Evolutionary conservation across 345 rosid genomes (phyloP), one percentile per base, ranked within the genome.

Genomic region (Tarenaya hassleriana): DNA sequence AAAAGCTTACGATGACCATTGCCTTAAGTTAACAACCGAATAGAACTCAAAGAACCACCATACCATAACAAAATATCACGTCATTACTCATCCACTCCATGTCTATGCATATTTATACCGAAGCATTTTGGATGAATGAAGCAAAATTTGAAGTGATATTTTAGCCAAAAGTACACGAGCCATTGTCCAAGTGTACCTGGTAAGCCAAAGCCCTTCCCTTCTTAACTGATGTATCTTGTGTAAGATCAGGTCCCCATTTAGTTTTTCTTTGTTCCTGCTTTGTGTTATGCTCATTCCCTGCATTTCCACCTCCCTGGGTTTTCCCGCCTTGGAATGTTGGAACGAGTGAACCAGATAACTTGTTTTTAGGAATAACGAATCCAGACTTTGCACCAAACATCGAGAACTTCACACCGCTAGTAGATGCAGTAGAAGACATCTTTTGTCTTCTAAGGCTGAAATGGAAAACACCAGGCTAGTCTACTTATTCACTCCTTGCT

Each of bases 351-450:
- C 98, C 97, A 0, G 94, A 83, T 31, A 88, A 68, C 41, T 88
- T 92, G 64, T 88, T 92, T 61, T 85, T 92, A 10, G 98, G 97
- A 50, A 92, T 92, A 45, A 92, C 86, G 55, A 88, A 92, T 31
- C 97, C 95, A 11, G 88, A 70, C 58, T 83, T 92, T 14, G 82
- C 66, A 20, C 80, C 86, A 57, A 88, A 92, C 66, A 77, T 75
- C 17, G 97, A 81, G 57, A 73, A 77, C 77, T 78, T 92, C 5
- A 82, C 56, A 19, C 69, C 77, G 34, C 42, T 44, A 17, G 69
- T 54, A 21, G 80, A 61, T 42, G 68, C 54, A 1, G 64, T 50
- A 19, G 81, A 71, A 45, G 87, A 58, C 86, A 78, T 79, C 70
- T 64, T n/a, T n/a, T n/a, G n/a, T n/a, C n/a, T n/a, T n/a, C n/a